Evolutionary conservation across 805 yeast species (phyloP).

Genomic region (Starmerella khaoyaiensis): DNA sequence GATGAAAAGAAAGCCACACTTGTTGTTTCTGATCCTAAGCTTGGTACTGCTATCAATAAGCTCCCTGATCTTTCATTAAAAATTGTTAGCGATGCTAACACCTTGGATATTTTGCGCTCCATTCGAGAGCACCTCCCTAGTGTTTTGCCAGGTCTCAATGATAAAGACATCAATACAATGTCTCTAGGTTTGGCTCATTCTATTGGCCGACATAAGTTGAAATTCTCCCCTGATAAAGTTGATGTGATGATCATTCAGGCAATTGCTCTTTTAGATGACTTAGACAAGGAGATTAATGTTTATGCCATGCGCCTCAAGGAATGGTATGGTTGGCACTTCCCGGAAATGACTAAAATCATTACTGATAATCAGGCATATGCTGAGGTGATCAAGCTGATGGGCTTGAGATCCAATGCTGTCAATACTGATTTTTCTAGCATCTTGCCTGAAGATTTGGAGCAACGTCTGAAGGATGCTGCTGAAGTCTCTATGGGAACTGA

Average conservation of each 20-base stretch:
- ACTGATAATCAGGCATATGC: constrained; percentile 94
- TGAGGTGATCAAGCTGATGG: constrained; percentile 85
- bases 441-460: constrained; percentile 86
- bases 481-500: constrained; percentile 99
- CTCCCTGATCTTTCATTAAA: constrained; percentile 68
- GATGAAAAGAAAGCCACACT: constrained; percentile 57
- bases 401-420: constrained; percentile 79
- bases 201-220: constrained; percentile 94
- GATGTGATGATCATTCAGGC: constrained; percentile 99
- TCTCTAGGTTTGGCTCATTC: constrained; percentile 97
- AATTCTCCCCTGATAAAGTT: constrained; percentile 95
- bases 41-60: constrained; percentile 93
- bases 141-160: constrained; percentile 83
- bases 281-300: constrained; percentile 94
- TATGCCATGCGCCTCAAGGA: constrained; percentile 98
- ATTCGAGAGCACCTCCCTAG: constrained; percentile 89
- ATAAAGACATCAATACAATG: constrained; percentile 78
- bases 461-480: constrained; percentile 87
- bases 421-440: constrained; percentile 82
- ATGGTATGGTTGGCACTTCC: constrained; percentile 99
- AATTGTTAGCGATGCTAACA: constrained; percentile 88
- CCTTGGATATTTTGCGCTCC: constrained; percentile 89
- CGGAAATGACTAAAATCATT: constrained; percentile 94
- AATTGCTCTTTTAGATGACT: constrained; percentile 87
- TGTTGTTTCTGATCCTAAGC: constrained; percentile 86